Conservation (phyloP, 306 rosid genomes). For the Vigna reflexopilosa region DNA sequence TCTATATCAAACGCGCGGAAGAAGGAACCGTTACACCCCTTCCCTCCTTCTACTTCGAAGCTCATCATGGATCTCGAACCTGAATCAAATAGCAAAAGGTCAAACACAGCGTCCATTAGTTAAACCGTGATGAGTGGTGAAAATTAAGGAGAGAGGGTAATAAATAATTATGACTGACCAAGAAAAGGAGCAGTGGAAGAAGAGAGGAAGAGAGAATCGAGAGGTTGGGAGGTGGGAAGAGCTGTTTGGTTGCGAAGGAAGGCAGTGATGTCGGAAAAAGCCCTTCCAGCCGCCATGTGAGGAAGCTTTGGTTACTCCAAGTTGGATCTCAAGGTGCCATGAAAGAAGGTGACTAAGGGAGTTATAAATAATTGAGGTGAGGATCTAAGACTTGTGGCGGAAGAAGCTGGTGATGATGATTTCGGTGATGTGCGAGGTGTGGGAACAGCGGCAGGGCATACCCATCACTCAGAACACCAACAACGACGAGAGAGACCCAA, state of each 20-base stretch:
- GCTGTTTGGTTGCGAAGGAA: constrained; percentile 58
- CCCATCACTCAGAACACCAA: constrained; percentile 83
- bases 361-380: background rate
- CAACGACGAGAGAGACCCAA: background rate
- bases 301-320: background rate
- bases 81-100: background rate
- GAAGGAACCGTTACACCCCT: constrained; percentile 50
- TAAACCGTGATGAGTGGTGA: background rate
- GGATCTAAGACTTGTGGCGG: constrained; percentile 76
- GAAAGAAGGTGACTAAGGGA: background rate
- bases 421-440: constrained; percentile 91
- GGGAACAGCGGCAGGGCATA: constrained; percentile 87
- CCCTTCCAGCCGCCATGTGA: constrained; percentile 64
- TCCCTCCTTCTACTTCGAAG: constrained; percentile 65
- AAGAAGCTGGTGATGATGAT: constrained; percentile 95
- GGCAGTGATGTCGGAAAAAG: constrained; percentile 48
- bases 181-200: constrained; percentile 64
- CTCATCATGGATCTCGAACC: constrained; percentile 84
- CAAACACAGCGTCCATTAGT: background rate
- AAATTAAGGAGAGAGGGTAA: background rate
- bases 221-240: constrained; percentile 53
- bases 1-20: constrained; percentile 54
- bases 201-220: constrained; percentile 63
- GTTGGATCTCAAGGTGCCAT: constrained; percentile 38
- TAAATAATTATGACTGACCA: constrained; percentile 49